Conservation (phyloP, 202 grass and related monocot genomes). For the Setaria viridis region DNA sequence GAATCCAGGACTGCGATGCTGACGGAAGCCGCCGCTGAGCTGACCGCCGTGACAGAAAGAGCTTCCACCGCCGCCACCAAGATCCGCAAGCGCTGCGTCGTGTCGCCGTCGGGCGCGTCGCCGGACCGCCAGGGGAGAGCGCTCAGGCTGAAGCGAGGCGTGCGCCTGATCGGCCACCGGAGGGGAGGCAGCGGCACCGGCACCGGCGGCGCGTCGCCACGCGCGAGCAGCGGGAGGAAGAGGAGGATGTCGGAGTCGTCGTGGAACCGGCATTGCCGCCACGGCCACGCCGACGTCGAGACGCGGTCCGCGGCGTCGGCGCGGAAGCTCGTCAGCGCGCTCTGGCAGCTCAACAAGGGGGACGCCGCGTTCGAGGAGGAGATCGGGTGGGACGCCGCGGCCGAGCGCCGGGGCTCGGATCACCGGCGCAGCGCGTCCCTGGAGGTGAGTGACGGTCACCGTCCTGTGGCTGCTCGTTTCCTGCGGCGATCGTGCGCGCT, state of each 20-base stretch:
- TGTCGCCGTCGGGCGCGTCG: conserved; percentile 57
- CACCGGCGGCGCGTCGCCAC: conserved; percentile 20
- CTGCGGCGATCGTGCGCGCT: neutral
- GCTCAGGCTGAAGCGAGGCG: conserved; percentile 50
- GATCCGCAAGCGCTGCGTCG: conserved; percentile 51
- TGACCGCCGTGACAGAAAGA: neutral
- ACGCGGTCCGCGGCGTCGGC: conserved; percentile 55
- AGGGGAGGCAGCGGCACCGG: conserved; percentile 25
- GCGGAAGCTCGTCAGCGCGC: conserved; percentile 69
- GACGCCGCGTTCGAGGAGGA: conserved; percentile 12
- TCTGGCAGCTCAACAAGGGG: conserved; percentile 64
- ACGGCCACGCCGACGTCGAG: conserved; percentile 4
- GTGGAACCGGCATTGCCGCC: conserved; percentile 17
- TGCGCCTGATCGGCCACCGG: conserved; percentile 43
- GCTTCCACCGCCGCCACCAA: neutral
- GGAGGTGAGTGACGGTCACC: conserved; percentile 25
- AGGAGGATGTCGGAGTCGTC: conserved; percentile 60
- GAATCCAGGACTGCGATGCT: conserved; percentile 47
- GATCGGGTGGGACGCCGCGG: conserved; percentile 13
- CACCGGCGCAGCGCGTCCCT: conserved; percentile 49
- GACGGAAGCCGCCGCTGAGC: conserved; percentile 12
- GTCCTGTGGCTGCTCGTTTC: neutral
- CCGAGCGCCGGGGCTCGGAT: conserved; percentile 18
- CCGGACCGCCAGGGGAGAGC: conserved; percentile 44
- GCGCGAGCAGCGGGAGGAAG: neutral